Evolutionary conservation across 495 filamentous ascomycete genomes (phyloP).

Genomic region (Aspergillus ellipticus): DNA sequence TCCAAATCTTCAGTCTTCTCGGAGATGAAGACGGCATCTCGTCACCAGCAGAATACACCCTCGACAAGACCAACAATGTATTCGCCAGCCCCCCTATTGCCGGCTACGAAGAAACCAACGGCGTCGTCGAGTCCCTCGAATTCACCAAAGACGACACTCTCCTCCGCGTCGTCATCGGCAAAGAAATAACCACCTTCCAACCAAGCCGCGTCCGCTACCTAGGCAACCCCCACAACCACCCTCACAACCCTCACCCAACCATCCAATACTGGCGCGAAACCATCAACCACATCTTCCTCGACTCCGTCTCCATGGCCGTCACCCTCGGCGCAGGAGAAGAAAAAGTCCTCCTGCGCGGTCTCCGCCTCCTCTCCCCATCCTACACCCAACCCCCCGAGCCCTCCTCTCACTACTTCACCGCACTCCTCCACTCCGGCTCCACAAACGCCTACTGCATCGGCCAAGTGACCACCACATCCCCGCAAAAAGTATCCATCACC

Average conservation of each 20-base stretch:
- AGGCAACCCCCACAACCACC: conserved; percentile 8
- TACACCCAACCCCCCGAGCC: conserved; percentile 2
- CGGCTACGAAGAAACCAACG: conserved; percentile 18
- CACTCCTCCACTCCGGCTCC: conserved; percentile 9
- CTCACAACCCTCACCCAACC: background rate
- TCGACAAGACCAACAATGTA: conserved; percentile 4
- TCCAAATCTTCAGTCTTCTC: conserved; percentile 18
- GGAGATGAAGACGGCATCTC: background rate
- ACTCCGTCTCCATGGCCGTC: conserved; percentile 15
- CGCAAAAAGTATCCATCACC: conserved; percentile 6
- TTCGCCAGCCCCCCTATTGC: conserved; percentile 1
- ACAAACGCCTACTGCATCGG: conserved; percentile 18
- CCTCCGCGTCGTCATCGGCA: conserved; percentile 17
- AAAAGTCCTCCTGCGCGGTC: conserved; percentile 11
- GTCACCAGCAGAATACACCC: conserved; percentile 12
- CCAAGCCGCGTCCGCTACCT: conserved; percentile 19
- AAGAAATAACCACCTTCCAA: conserved; percentile 14
- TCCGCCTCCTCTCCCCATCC: conserved; percentile 14
- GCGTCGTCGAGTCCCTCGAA: conserved; percentile 18
- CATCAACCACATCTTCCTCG: conserved; percentile 17
- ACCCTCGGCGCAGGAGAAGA: conserved; percentile 6
- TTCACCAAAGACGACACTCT: conserved; percentile 20
- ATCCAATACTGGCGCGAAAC: conserved; percentile 19
- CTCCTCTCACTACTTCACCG: conserved; percentile 12
- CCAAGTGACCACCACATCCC: background rate